Evolutionary conservation across 352 stramenopile genomes (phyloP).

Genomic region (Achlya hypogyna): DNA sequence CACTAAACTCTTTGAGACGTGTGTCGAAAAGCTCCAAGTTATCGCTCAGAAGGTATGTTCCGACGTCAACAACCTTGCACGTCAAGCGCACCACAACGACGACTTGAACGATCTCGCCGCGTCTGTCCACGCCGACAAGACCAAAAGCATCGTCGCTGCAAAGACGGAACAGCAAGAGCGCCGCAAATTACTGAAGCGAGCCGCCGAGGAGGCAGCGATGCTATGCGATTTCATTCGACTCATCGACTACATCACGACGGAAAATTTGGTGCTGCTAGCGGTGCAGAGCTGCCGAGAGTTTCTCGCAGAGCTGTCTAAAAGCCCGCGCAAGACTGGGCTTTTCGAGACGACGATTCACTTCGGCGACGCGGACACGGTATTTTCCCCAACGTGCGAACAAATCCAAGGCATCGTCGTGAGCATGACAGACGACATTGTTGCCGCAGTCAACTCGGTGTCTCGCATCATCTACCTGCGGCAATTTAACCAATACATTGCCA

Average conservation of each 20-base stretch:
- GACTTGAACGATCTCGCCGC: constrained; percentile 30
- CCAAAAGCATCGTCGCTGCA: constrained; percentile 87
- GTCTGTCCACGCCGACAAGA: constrained; percentile 40
- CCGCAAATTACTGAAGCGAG: constrained; percentile 70
- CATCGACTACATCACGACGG: constrained; percentile 88
- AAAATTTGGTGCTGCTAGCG: constrained; percentile 82
- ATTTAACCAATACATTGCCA: constrained; percentile 74
- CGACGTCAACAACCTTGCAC: constrained; percentile 83
- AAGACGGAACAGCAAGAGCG: constrained; percentile 86
- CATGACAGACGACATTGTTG: constrained; percentile 85
- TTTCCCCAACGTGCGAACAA: constrained; percentile 80
- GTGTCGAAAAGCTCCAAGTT: constrained; percentile 85
- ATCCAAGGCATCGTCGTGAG: constrained; percentile 84
- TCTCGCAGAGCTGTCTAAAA: constrained; percentile 82
- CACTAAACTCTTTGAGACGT: constrained; percentile 84
- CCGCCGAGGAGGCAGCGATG: constrained; percentile 80
- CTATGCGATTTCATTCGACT: constrained; percentile 90
- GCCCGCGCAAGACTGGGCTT: constrained; percentile 80
- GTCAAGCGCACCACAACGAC: constrained; percentile 24
- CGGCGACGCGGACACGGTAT: constrained; percentile 67
- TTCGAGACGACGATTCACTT: constrained; percentile 93
- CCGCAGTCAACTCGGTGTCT: constrained; percentile 79
- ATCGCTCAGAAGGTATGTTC: constrained; percentile 85
- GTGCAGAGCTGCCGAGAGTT: constrained; percentile 81
- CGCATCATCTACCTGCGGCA: constrained; percentile 82